These are phyloP conservation scores for Zizania palustris DNA, from an alignment of 202 grass and related monocot genomes.

Conservation along the genomic window DNA sequence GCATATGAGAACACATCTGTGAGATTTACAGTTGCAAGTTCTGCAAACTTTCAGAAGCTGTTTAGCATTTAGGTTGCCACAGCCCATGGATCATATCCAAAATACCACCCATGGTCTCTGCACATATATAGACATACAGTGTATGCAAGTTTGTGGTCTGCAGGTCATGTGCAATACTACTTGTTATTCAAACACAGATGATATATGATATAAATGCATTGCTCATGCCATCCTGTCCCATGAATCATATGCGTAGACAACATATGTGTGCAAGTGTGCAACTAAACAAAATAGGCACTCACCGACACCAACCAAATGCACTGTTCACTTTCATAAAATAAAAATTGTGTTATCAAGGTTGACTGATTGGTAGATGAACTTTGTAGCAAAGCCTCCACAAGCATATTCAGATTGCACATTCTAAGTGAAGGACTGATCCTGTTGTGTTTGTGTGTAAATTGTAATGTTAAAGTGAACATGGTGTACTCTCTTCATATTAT, in stretches of 20 bases:
- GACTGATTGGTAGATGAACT: background rate
- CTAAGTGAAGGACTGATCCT: constrained; percentile 1
- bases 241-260: background rate
- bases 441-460: constrained; percentile 3
- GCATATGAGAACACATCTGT: background rate
- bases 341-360: background rate
- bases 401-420: background rate
- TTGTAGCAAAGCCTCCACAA: background rate
- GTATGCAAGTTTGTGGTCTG: background rate
- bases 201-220: constrained; percentile 26
- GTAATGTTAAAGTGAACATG: background rate
- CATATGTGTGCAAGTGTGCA: background rate
- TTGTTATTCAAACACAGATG: constrained; percentile 5
- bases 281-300: background rate
- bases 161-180: background rate
- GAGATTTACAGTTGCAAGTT: constrained; percentile 5
- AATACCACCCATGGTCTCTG: background rate
- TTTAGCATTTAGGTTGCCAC: constrained; percentile 33
- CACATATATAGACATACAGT: background rate
- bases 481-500: background rate
- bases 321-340: background rate
- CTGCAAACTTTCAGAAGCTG: background rate
- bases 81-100: background rate
- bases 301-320: constrained; percentile 3
- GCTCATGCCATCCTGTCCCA: background rate